Percentiles rank a stretch among this genome's conserved stretches.
Evolutionary conservation across 371 early-diverging fungal species (phyloP).

Genomic region (Nosema muscidifuracis): DNA sequence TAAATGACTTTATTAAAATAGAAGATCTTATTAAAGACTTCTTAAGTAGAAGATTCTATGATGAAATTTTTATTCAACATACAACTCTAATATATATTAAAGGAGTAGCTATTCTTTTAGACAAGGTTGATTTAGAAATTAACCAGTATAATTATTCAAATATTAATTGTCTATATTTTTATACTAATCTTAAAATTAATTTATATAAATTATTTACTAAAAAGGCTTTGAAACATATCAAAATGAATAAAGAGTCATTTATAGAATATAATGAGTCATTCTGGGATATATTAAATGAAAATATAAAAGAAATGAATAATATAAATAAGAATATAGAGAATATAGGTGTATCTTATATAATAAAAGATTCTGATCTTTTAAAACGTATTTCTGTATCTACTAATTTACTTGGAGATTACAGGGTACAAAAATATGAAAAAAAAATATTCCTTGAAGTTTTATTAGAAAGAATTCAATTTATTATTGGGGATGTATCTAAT

Average conservation of each 20-base stretch:
- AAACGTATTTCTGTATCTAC: constrained; percentile 10
- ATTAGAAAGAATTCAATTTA: constrained; percentile 13
- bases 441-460: neutral
- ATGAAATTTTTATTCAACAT: constrained; percentile 7
- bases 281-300: neutral
- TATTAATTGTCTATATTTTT: constrained; percentile 12
- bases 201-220: neutral
- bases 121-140: constrained; percentile 12
- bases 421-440: constrained; percentile 1
- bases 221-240: neutral
- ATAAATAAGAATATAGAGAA: constrained; percentile 12
- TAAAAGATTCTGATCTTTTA: neutral
- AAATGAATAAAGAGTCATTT: neutral
- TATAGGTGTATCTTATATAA: neutral
- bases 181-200: constrained; percentile 8
- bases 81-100: constrained; percentile 12
- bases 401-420: constrained; percentile 3
- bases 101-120: constrained; percentile 13
- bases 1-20: neutral
- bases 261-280: neutral
- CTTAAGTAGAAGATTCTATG: neutral
- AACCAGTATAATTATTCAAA: neutral
- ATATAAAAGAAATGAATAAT: neutral
- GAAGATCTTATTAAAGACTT: neutral
- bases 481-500: neutral